Base-by-base conservation (phyloP, 768 basidiomycete genomes). In the Suillus hirtellus region DNA sequence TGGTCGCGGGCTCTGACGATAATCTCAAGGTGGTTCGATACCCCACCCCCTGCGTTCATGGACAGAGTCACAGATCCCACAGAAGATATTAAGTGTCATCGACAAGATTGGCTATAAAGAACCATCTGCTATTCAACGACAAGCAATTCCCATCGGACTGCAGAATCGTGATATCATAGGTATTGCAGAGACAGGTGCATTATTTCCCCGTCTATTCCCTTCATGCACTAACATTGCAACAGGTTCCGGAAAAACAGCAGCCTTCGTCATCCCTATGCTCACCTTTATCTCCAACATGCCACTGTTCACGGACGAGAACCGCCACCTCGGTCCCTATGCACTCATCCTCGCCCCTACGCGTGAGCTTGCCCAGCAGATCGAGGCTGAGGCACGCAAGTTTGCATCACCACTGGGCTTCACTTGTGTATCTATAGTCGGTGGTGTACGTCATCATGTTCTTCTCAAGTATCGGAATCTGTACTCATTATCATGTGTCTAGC, bases 181-280 rank as follows among this genome's bases (percentile, higher is more conserved):
- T 68, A 96, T 99, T 64, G 97, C 97, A 63, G 96, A 99, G 78
- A 99, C 97, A 52, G 96, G 95, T 93, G 63, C 60, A 84, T 76
- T 9, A 24, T 53, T 54, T 59, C 43, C 15, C 37, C 37, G 38
- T 44, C 24, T 37, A 62, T 55, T 9, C 47, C 50, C 55, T 64
- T 55, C 60, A 56, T 55, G 34, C 49, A 61, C 34, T 31, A 59
- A 58, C 59, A 55, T 56, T 55, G 47, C 15, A 65, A 11, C 66
- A 96, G 95, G 96, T 82, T 98, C 96, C 71, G 96, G 96, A 74
- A 99, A 99, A 82, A 99, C 96, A 31, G 96, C 96, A 42, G 94
- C 96, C 3, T 99, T 99, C 74, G 96, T 98, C 64, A 96, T 99
- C 60, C 96, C 96, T 42, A 98, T 99, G 96, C 82, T 98, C 58